phyloP scores from a whole-genome alignment of 768 basidiomycete genomes.

The Russula griseocarnosa region DNA sequence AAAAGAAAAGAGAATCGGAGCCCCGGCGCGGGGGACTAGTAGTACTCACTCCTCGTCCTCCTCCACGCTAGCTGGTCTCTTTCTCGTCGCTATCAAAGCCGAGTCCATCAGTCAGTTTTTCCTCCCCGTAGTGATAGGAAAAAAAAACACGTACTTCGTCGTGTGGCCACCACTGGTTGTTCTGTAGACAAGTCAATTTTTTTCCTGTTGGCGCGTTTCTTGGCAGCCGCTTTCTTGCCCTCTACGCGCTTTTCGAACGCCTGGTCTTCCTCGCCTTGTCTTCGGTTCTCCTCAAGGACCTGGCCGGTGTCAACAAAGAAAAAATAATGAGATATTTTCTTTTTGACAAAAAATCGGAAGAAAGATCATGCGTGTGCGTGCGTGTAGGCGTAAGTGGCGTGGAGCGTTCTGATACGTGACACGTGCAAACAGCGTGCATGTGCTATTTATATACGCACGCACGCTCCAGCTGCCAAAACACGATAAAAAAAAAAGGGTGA shows the following conservation, averaged over 20 bases:
- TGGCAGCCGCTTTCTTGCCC: slow-evolving; percentile 76
- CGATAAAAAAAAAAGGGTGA: neutral
- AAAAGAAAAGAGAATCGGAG: neutral
- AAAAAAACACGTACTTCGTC: slow-evolving; percentile 37
- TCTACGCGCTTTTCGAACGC: slow-evolving; percentile 83
- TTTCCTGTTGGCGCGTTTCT: slow-evolving; percentile 70
- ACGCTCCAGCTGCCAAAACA: neutral
- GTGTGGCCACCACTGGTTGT: too few relatives aligned
- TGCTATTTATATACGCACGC: neutral
- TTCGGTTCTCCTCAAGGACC: slow-evolving; percentile 80
- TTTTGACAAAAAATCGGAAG: neutral
- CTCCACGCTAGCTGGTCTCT: slow-evolving; percentile 14
- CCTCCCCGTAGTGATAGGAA: neutral
- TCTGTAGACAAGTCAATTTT: too few relatives aligned
- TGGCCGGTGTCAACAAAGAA: too few relatives aligned
- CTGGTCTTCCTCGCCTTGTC: slow-evolving; percentile 88
- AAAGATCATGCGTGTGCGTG: slow-evolving; percentile 3
- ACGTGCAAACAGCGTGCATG: neutral
- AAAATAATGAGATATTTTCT: neutral
- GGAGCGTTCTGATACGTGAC: neutral
- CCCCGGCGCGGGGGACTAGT: neutral
- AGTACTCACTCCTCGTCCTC: slow-evolving; percentile 19
- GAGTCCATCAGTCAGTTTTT: neutral
- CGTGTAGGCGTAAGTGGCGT: neutral
- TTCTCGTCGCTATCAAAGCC: slow-evolving; percentile 6